These are phyloP conservation scores for Ustilago curta DNA, from an alignment of 1,284 basidiomycete species.

Conservation along the genomic window DNA sequence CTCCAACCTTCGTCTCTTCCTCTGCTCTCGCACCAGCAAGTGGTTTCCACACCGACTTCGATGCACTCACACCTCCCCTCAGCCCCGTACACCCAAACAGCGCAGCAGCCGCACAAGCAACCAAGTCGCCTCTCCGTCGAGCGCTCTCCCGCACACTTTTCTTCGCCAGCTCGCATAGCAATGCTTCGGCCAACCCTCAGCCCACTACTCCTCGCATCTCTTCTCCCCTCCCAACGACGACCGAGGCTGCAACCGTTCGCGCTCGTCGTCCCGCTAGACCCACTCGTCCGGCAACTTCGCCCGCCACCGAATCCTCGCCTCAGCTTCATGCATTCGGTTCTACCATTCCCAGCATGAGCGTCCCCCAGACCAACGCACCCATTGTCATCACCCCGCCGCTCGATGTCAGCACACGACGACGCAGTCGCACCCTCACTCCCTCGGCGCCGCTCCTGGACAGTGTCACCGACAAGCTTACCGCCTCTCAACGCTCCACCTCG, in stretches of 20 bases:
- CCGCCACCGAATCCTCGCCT: conserved; percentile 12
- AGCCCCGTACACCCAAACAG: conserved; percentile 22
- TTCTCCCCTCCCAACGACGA: neutral
- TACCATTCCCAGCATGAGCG: conserved; percentile 4
- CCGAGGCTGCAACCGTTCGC: neutral
- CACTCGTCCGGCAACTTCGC: conserved; percentile 17
- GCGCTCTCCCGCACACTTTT: conserved; percentile 14
- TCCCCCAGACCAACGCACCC: neutral
- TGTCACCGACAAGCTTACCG: neutral
- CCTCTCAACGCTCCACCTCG: conserved; percentile 13
- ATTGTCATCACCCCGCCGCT: conserved; percentile 8
- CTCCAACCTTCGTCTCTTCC: conserved; percentile 36
- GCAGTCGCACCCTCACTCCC: conserved; percentile 25
- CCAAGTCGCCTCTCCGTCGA: conserved; percentile 35
- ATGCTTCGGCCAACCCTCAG: conserved; percentile 1
- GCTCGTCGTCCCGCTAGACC: conserved; percentile 18
- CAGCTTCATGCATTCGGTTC: conserved; percentile 13
- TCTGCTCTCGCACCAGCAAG: conserved; percentile 11
- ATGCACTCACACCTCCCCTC: conserved; percentile 31
- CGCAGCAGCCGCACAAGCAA: conserved; percentile 14
- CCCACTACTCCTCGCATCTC: conserved; percentile 10
- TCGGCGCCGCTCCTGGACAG: conserved; percentile 4
- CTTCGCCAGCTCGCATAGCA: conserved; percentile 23
- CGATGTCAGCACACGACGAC: conserved; percentile 8
- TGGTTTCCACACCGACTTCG: conserved; percentile 7